Percentiles rank a stretch among this genome's conserved stretches.
Conservation (phyloP, 148 eudicot species). For the Drosera capensis region DNA sequence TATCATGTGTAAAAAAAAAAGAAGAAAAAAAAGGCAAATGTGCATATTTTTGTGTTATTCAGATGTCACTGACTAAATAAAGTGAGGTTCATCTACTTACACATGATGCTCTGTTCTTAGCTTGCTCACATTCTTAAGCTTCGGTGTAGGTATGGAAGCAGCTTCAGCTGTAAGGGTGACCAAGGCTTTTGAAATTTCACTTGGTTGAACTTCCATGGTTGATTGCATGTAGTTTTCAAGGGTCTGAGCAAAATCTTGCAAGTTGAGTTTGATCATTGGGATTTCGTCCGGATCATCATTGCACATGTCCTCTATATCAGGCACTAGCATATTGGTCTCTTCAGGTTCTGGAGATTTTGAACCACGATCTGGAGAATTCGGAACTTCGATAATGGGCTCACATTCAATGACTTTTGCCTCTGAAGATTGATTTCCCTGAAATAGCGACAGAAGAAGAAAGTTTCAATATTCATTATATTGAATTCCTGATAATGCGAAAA, state of each 20-base stretch:
- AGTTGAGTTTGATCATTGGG: conserved; percentile 65
- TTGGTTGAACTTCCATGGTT: conserved; percentile 47
- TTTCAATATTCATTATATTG: too few relatives aligned
- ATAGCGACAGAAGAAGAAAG: too few relatives aligned
- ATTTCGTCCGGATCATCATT: conserved; percentile 74
- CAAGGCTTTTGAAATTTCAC: conserved; percentile 63
- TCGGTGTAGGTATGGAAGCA: conserved; percentile 82
- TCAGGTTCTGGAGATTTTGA: conserved; percentile 65
- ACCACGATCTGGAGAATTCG: conserved; percentile 72
- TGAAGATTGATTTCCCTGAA: conserved; percentile 8
- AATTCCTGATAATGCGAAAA: too few relatives aligned
- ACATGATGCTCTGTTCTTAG: conserved; percentile 97
- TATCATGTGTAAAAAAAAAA: too few relatives aligned
- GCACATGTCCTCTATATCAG: conserved; percentile 59
- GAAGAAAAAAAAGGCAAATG: too few relatives aligned
- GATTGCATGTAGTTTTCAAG: conserved; percentile 45
- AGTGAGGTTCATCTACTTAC: conserved; percentile 36
- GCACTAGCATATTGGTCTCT: conserved; percentile 20
- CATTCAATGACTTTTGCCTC: conserved; percentile 16
- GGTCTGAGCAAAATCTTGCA: conserved; percentile 59
- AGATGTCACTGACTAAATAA: too few relatives aligned
- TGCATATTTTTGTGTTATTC: neutral
- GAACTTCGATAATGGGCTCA: conserved; percentile 76
- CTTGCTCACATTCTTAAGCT: conserved; percentile 73
- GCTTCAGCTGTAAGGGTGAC: conserved; percentile 76